phyloP scores from a whole-genome alignment of 768 basidiomycete species.

The Mrakia gelida region DNA sequence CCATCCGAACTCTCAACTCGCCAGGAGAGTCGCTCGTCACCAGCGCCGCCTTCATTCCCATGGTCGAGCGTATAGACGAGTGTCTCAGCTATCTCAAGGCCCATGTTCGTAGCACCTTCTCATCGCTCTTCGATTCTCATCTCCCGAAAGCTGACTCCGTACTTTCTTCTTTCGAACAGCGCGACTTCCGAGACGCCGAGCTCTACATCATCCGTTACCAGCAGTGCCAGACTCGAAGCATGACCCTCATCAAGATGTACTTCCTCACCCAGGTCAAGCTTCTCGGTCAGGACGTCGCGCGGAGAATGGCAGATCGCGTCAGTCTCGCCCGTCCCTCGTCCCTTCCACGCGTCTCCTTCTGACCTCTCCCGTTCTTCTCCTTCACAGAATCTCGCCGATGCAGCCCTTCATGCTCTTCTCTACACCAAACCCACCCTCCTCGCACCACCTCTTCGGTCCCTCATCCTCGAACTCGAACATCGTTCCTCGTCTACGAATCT shows the following conservation, averaged over 20 bases:
- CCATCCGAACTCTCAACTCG: conserved; percentile 87
- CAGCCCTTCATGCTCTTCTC: conserved; percentile 63
- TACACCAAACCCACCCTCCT: conserved; percentile 82
- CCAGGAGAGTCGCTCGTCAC: conserved; percentile 89
- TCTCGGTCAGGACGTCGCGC: conserved; percentile 70
- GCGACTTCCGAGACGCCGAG: conserved; percentile 86
- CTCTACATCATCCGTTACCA: conserved; percentile 94
- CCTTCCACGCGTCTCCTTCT: not conserved
- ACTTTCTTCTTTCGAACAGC: conserved; percentile 49
- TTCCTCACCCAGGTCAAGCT: conserved; percentile 80
- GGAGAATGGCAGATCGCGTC: conserved; percentile 52
- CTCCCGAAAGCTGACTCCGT: not conserved
- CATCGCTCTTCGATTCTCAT: not conserved
- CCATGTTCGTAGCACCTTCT: conserved; percentile 58
- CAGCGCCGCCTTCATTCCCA: conserved; percentile 84
- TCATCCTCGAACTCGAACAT: conserved; percentile 79
- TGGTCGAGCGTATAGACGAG: conserved; percentile 92
- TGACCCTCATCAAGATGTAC: conserved; percentile 97
- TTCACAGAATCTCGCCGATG: conserved; percentile 65
- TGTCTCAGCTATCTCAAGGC: conserved; percentile 84
- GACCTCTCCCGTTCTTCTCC: not conserved
- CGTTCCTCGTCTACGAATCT: conserved; percentile 54
- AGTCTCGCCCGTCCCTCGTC: not conserved
- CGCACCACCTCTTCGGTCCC: conserved; percentile 65
- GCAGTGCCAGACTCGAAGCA: conserved; percentile 94